A percentile compares a stretch with the other conserved stretches of the same genome.
Conservation (phyloP, 306 rosid genomes). For the Vicia faba region DNA sequence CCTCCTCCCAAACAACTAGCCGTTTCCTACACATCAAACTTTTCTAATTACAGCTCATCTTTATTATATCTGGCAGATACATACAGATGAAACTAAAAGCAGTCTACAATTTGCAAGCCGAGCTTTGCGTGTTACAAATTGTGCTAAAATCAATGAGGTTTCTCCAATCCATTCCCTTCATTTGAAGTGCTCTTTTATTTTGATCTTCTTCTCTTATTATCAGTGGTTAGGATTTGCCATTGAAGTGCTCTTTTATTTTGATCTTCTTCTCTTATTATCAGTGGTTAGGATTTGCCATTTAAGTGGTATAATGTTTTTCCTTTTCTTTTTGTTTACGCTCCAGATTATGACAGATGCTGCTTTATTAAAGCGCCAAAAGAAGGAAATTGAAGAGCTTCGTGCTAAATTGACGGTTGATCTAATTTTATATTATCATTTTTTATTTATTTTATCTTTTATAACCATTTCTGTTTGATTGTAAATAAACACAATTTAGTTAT, state of each 20-base stretch:
- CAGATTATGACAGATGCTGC: conserved; percentile 99
- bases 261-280: neutral
- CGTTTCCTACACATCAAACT: conserved; percentile 5
- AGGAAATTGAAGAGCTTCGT: conserved; percentile 92
- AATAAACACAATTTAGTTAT: conserved; percentile 8
- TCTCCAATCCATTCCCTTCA: conserved; percentile 31
- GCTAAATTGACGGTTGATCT: conserved; percentile 80
- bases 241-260: conserved; percentile 30
- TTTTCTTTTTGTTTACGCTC: conserved; percentile 29
- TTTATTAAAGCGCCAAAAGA: conserved; percentile 91
- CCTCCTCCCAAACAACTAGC: neutral
- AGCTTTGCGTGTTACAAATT: conserved; percentile 90
- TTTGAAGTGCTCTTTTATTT: conserved; percentile 23
- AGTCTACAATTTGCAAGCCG: conserved; percentile 98
- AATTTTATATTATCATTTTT: conserved; percentile 24
- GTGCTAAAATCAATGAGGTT: conserved; percentile 97
- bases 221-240: conserved; percentile 14
- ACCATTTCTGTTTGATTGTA: conserved; percentile 13
- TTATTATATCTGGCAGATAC: conserved; percentile 61
- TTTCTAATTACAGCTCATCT: conserved; percentile 11
- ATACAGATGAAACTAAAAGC: conserved; percentile 95
- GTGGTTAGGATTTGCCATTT: conserved; percentile 22
- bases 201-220: conserved; percentile 15
- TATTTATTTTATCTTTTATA: neutral
- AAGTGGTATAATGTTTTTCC: conserved; percentile 30